Evolutionary conservation across 345 rosid genomes (phyloP), one percentile per base, ranked within the genome.

Genomic region (Dovyalis caffra): DNA sequence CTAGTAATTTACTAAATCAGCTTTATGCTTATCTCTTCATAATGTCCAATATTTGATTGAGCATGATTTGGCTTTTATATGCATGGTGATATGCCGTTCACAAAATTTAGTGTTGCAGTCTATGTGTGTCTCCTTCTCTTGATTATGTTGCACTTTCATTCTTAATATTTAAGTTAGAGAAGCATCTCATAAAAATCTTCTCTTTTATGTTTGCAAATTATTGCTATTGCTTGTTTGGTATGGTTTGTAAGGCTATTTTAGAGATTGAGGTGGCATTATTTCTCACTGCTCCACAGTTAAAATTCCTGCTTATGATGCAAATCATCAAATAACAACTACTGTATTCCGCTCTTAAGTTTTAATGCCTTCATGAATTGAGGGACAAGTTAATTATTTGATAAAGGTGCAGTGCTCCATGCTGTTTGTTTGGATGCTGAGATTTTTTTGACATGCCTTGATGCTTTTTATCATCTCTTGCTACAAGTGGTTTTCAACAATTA

Each of bases 21-120:
- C 8, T 75, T 63, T 37, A 20, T 60, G 51, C 64, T 73, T 29
- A 49, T n/a, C n/a, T n/a, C n/a, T n/a, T n/a, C n/a, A n/a, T n/a
- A n/a, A n/a, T n/a, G n/a, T n/a, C n/a, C n/a, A n/a, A n/a, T n/a
- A n/a, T n/a, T n/a, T 14, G 18, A 16, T 67, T 25, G 29, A 53
- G 23, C 28, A n/a, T 71, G 7, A 53, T 35, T 16, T 61, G 6
- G 66, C 45, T 47, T 49, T 72, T 64, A 38, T 29, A 37, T 58
- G 34, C 28, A n/a, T 8, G 10, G 16, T 34, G 49, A 65, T 33
- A 18, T 23, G 64, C 34, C 23, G n/a, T 51, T 64, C 16, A 21
- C 51, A 31, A 61, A 64, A 34, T 65, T 16, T 2, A 8, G 47
- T 16, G 8, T 31, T 62, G 29, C 32, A 61, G 25, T 4, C 15